Percentiles rank a stretch among this genome's conserved stretches.
phyloP scores from a whole-genome alignment of 768 basidiomycete species.

The Austroboletus eburneus region DNA sequence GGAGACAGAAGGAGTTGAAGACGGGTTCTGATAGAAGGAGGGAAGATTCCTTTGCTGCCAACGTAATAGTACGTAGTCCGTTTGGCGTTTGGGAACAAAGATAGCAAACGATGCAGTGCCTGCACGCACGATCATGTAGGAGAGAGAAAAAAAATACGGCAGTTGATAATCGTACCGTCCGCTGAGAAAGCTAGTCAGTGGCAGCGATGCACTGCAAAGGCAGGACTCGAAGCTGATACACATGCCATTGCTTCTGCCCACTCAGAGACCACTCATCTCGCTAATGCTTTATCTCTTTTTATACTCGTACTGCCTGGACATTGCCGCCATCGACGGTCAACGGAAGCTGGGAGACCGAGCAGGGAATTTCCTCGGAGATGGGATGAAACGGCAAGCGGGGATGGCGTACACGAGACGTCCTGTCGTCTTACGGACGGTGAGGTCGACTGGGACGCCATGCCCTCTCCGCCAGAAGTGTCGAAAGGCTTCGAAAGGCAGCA shows the following conservation, averaged over 20 bases:
- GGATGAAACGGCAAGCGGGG: not conserved
- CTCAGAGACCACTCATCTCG: conserved; percentile 28
- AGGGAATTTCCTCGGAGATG: conserved; percentile 23
- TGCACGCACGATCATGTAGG: conserved; percentile 8
- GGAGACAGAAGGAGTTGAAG: not conserved
- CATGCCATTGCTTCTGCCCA: conserved; percentile 26
- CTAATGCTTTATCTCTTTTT: conserved; percentile 8
- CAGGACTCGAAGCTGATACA: conserved; percentile 16
- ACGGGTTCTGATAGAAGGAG: conserved; percentile 9
- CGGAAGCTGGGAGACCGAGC: not conserved
- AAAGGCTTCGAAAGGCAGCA: conserved; percentile 7
- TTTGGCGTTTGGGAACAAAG: conserved; percentile 12
- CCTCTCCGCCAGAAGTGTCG: too few relatives aligned
- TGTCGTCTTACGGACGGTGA: too few relatives aligned
- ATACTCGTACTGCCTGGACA: conserved; percentile 11
- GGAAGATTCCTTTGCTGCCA: conserved; percentile 14
- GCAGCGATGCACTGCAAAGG: conserved; percentile 12
- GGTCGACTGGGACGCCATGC: too few relatives aligned
- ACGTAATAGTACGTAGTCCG: conserved; percentile 1
- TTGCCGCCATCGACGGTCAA: not conserved
- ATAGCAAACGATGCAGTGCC: conserved; percentile 23
- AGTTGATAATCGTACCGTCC: conserved; percentile 13
- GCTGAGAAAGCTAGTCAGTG: not conserved
- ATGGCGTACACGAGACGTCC: too few relatives aligned
- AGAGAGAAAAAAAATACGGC: conserved; percentile 9